Evolutionary conservation across 208 protist genomes (phyloP), one percentile per base, ranked within the genome.

Genomic region (Acanthamoeba royreba): DNA sequence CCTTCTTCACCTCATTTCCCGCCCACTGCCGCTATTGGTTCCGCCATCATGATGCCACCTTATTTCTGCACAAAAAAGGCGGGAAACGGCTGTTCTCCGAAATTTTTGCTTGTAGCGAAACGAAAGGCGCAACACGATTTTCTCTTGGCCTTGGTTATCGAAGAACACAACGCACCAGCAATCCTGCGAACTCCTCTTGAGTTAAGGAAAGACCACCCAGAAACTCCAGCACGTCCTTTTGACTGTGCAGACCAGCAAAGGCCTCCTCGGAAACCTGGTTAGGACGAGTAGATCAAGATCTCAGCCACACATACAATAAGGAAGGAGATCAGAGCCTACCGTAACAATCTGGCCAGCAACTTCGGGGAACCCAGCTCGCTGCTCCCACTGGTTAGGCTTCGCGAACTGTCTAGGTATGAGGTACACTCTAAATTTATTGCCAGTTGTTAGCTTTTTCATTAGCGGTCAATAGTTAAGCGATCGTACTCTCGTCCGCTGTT

Each of bases 281-380:
- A 58, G 15, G 15, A 22, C 49, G 22, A 13, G 22, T 22, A 58
- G 15, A 58, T 22, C 49, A 58, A 58, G 15, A 58, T 22, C n/a
- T n/a, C n/a, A n/a, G 22, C 49, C 49, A 58, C 49, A 58, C 49
- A 58, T 13, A 58, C 15, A 58, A 58, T 13, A 58, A 22, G 49
- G 49, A 22, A 22, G 49, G 49, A 58, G 49, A 58, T 22, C 55
- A 5, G 15, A 81, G 45, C 31, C 11, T 52, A 88, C 79, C 49
- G 49, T 88, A 15, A 88, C 49, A 61, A 88, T 88, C 47, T 88
- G 79, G 11, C 79, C 79, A 25, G 46, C 79, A 42, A 88, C 79
- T 61, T 88, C 79, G 31, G 79, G 79, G 33, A 88, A 88, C 13
- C 79, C 79, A 5, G 33, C n/a, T 3, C 45, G 42, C 33, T 88